Evolutionary conservation across 192 early-diverging fungal species (phyloP).

Genomic region (Coemansia sp.): DNA sequence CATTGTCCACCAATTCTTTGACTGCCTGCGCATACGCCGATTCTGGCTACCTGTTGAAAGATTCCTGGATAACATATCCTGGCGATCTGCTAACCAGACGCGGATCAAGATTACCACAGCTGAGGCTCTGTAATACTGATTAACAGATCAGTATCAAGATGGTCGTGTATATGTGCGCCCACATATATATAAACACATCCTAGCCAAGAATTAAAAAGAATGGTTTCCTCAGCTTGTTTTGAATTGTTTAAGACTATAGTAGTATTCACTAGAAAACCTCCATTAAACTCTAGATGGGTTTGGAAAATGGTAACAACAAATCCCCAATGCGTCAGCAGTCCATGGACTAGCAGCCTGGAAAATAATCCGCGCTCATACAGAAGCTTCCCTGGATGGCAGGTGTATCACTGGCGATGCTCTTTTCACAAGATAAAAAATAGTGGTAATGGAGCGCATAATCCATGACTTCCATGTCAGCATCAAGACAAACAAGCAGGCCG

Average conservation of each 20-base stretch:
- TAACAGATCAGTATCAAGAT: too few species aligned
- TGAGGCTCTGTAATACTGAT: not conserved
- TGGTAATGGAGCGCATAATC: not conserved
- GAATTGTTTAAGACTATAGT: too few species aligned
- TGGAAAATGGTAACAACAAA: not conserved
- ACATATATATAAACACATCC: too few species aligned
- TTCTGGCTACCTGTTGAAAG: not conserved
- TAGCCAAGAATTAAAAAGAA: too few species aligned
- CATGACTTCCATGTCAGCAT: not conserved
- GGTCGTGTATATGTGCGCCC: too few species aligned
- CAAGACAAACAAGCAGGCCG: too few species aligned
- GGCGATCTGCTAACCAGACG: not conserved
- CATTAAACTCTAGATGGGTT: not conserved
- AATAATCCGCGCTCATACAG: not conserved
- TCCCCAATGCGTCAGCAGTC: not conserved
- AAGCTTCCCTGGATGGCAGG: not conserved
- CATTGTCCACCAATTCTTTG: not conserved
- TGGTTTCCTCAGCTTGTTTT: too few species aligned
- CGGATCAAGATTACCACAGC: not conserved
- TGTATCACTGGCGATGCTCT: not conserved
- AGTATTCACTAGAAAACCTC: too few species aligned
- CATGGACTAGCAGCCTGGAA: constrained; percentile 4
- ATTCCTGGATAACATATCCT: constrained; percentile 1
- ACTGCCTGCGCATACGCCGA: not conserved
- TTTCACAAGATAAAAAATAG: not conserved